Percentiles rank a stretch among this genome's conserved stretches.
phyloP scores from a whole-genome alignment of 805 yeast genomes.

The Brettanomyces nanus region DNA sequence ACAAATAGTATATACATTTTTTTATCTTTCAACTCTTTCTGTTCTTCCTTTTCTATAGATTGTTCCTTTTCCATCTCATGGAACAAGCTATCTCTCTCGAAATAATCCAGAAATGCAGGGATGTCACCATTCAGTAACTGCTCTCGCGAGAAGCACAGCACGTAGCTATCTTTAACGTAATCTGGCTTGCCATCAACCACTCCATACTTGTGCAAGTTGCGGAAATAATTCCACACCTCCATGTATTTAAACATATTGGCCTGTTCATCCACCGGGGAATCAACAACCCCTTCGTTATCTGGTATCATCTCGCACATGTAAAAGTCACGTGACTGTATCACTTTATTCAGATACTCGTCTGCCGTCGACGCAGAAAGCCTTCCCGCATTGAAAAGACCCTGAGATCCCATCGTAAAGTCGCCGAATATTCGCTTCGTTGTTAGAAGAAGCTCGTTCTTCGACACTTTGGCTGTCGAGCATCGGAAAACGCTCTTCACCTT shows the following conservation, averaged over 20 bases:
- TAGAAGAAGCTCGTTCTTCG: conserved; percentile 5
- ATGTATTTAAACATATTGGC: conserved; percentile 18
- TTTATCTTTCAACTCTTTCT: conserved; percentile 4
- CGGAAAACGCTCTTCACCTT: conserved; percentile 10
- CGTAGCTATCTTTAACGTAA: conserved; percentile 56
- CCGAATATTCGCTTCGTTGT: conserved; percentile 12
- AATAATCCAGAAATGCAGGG: conserved; percentile 14
- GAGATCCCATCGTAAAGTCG: conserved; percentile 9
- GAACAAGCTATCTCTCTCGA: conserved; percentile 13
- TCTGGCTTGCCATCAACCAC: conserved; percentile 44
- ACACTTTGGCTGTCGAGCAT: conserved; percentile 11
- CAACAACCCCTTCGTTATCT: conserved; percentile 10
- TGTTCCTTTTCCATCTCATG: conserved; percentile 7
- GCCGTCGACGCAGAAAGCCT: conserved; percentile 49
- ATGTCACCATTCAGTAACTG: conserved; percentile 9
- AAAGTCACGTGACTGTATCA: conserved; percentile 42
- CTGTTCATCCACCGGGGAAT: conserved; percentile 16
- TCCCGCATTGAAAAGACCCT: conserved; percentile 41
- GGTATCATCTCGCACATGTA: conserved; percentile 37
- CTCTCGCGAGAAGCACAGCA: conserved; percentile 28
- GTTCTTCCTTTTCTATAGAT: conserved; percentile 1
- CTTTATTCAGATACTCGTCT: conserved; percentile 43
- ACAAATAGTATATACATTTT: conserved; percentile 23
- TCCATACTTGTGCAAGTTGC: conserved; percentile 42
- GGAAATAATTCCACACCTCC: conserved; percentile 38